Evolutionary conservation across 768 basidiomycete species (phyloP).

Genomic region (Chalciporus piperatus): DNA sequence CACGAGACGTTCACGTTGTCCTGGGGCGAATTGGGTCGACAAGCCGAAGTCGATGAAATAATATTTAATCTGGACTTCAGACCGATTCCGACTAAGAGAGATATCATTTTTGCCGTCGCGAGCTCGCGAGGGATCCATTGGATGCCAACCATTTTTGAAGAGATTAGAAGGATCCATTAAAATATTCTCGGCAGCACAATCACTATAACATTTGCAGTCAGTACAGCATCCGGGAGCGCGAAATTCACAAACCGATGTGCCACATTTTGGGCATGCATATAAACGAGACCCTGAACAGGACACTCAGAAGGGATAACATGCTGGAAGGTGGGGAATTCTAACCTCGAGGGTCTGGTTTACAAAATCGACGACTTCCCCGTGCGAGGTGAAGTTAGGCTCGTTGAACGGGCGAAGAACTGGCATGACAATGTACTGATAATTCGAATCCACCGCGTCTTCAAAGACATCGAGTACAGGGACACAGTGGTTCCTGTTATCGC

Average conservation of each 20-base stretch:
- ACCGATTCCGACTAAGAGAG: slow-evolving; percentile 23
- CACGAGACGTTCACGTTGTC: background rate
- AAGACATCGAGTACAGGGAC: slow-evolving; percentile 17
- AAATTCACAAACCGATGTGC: slow-evolving; percentile 31
- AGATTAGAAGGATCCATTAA: slow-evolving; percentile 23
- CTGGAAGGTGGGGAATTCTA: background rate
- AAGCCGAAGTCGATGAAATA: slow-evolving; percentile 35
- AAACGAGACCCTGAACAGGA: slow-evolving; percentile 29
- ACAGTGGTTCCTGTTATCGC: slow-evolving; percentile 20
- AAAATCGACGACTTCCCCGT: slow-evolving; percentile 24
- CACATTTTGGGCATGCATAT: slow-evolving; percentile 33
- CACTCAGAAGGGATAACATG: background rate
- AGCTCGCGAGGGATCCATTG: background rate
- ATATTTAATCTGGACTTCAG: slow-evolving; percentile 24
- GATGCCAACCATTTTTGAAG: slow-evolving; percentile 25
- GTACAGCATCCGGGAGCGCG: background rate
- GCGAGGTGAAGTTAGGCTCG: slow-evolving; percentile 18
- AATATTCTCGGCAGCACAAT: slow-evolving; percentile 28
- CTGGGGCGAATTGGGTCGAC: slow-evolving; percentile 25
- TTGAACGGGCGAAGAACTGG: slow-evolving; percentile 20
- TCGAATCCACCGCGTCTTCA: slow-evolving; percentile 1
- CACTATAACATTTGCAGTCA: slow-evolving; percentile 11
- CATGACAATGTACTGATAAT: slow-evolving; percentile 21
- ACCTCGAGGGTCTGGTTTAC: slow-evolving; percentile 24
- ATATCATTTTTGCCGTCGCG: slow-evolving; percentile 13